Evolutionary conservation across 1,284 basidiomycete genomes (phyloP), one percentile per base, ranked within the genome.

Genomic region (Boletus sp.): DNA sequence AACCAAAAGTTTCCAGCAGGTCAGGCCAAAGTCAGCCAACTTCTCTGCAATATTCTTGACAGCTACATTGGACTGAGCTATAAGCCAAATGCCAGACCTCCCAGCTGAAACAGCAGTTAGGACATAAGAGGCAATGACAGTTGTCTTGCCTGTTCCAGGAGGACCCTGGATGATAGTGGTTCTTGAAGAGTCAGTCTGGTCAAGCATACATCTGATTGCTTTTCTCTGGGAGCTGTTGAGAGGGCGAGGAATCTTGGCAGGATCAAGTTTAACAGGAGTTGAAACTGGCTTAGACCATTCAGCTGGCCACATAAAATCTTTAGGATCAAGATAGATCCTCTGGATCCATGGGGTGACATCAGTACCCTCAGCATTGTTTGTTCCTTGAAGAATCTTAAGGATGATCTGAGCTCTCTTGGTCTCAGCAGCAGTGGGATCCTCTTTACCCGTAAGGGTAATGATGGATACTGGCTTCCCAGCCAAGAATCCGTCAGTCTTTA

Each of bases 11-110:
- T 62, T 73, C 65, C 70, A 80, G 4, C 69, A 23, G 2, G 38
- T 35, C 33, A 78, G 67, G 0, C 56, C 66, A 56, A 71, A 61
- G 19, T 64, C 58, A 5, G 56, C 61, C 3, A 79, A 58, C 52
- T 77, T 80, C 48, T 80, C 75, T 26, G 78, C 77, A 57, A 79
- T 78, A 45, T 80, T 80, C 62, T 77, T 80, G 39, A 80, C 78
- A 30, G 77, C 70, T 40, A 67, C 50, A 61, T 81, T 80, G 2
- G 74, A 76, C 53, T 81, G 76, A 7, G 78, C 77, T 47, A 75
- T 54, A 10, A 80, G 69, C 74, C 76, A 81, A n/a, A 77, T 69
- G 0, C 65, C 60, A 46, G 56, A 43, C 22, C 44, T 60, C 3
- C 60, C 56, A 48, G 54, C 54, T 23, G 37, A 53, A 5, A 66